A percentile compares a stretch with the other conserved stretches of the same genome.
Evolutionary conservation across 2,329 filamentous ascomycete genomes (phyloP).

Genomic region (Endoconidiophora polonica): DNA sequence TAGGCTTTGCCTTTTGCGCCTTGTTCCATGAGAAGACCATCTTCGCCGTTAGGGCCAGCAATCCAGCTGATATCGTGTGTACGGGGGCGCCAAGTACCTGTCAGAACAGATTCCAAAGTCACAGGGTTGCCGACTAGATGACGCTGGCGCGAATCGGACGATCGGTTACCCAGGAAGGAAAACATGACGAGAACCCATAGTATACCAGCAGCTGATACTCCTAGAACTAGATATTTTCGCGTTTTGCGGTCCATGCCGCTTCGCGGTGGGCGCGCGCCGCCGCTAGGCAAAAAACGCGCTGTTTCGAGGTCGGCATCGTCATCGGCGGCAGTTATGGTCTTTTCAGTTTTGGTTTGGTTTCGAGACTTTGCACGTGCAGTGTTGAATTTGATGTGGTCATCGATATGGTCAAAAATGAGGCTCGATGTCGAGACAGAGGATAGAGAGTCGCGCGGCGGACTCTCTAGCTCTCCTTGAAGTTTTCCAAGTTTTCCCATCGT

Average conservation of each 20-base stretch:
- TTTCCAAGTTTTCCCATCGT: background rate
- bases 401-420: slow-evolving; percentile 61
- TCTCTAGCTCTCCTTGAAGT: background rate
- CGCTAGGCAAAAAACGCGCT: slow-evolving; percentile 32
- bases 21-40: slow-evolving; percentile 70
- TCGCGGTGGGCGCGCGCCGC: slow-evolving; percentile 13
- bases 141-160: slow-evolving; percentile 38
- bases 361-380: slow-evolving; percentile 1
- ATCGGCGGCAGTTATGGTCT: slow-evolving; percentile 1
- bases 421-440: slow-evolving; percentile 76
- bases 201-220: slow-evolving; percentile 42
- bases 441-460: slow-evolving; percentile 36
- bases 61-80: slow-evolving; percentile 62
- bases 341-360: slow-evolving; percentile 2
- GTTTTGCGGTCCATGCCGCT: slow-evolving; percentile 29
- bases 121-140: slow-evolving; percentile 43
- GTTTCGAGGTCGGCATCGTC: slow-evolving; percentile 28
- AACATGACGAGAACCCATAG: slow-evolving; percentile 46
- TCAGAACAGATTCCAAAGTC: slow-evolving; percentile 53
- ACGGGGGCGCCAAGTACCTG: slow-evolving; percentile 46
- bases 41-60: slow-evolving; percentile 54
- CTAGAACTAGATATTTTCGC: slow-evolving; percentile 47
- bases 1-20: slow-evolving; percentile 50
- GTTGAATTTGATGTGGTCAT: slow-evolving; percentile 27
- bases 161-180: slow-evolving; percentile 52